These are phyloP conservation scores for Ambrosiella cleistominuta DNA, from an alignment of 2,329 filamentous ascomycete species.

Conservation along the genomic window DNA sequence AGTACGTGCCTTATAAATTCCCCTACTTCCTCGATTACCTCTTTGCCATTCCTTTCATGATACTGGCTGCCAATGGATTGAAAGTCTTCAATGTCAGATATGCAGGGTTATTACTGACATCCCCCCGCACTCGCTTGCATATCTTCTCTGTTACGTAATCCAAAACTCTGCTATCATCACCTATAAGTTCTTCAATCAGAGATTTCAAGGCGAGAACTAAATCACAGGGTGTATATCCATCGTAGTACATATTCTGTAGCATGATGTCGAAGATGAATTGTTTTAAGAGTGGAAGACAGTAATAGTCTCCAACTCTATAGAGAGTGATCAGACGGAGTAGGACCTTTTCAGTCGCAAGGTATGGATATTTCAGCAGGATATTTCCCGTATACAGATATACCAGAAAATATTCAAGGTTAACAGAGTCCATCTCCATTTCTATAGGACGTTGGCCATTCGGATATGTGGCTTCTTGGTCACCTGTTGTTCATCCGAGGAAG, in stretches of 20 bases:
- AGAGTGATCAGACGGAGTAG: too few relatives aligned
- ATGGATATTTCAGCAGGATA: background rate
- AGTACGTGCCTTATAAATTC: background rate
- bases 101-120: background rate
- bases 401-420: background rate
- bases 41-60: background rate
- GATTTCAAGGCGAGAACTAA: too few relatives aligned
- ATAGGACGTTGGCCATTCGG: background rate
- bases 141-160: too few relatives aligned
- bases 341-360: background rate
- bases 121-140: too few relatives aligned
- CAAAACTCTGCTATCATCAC: too few relatives aligned
- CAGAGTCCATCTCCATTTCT: background rate
- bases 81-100: background rate
- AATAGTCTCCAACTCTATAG: too few relatives aligned
- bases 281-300: too few relatives aligned
- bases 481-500: too few relatives aligned
- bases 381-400: background rate
- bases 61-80: background rate
- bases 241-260: too few relatives aligned
- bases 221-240: too few relatives aligned
- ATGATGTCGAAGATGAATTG: too few relatives aligned
- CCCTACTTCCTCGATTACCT: background rate
- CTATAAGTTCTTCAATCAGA: too few relatives aligned
- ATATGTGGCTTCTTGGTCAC: background rate